phyloP scores from a whole-genome alignment of 208 protist genomes.

The Wallacemonas rigidus region DNA sequence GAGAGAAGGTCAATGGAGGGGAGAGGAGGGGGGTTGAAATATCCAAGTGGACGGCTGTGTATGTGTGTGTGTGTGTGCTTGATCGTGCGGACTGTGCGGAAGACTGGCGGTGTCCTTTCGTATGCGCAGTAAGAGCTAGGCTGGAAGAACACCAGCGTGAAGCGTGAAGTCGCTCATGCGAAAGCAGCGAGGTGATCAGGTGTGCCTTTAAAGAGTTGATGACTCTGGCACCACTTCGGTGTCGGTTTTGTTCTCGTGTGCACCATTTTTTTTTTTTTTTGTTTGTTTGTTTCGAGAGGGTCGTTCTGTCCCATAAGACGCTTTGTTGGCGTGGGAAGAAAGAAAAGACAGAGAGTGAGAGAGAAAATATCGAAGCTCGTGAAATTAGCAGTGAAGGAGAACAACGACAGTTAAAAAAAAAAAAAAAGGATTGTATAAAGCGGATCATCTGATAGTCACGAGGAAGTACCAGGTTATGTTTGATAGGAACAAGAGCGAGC shows the following conservation, averaged over 20 bases:
- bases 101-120: too few species aligned
- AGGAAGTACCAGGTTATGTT: too few species aligned
- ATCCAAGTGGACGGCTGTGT: too few species aligned
- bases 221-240: not conserved
- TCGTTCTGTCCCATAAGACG: too few species aligned
- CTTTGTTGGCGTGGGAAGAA: not conserved
- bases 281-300: not conserved
- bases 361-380: not conserved
- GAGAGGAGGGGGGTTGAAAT: too few species aligned
- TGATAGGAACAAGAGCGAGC: not conserved
- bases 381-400: not conserved
- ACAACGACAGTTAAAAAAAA: not conserved
- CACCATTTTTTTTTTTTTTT: not conserved
- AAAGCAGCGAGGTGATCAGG: not conserved
- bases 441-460: not conserved
- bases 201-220: not conserved
- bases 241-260: too few species aligned
- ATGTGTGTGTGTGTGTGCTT: too few species aligned
- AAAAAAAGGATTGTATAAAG: slow-evolving; percentile 9
- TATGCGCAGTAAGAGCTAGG: too few species aligned
- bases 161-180: not conserved
- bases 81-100: too few species aligned
- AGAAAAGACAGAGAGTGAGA: not conserved
- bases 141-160: too few species aligned
- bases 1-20: too few species aligned